A percentile compares a stretch with the other conserved stretches of the same genome.
Evolutionary conservation across 2,329 filamentous ascomycete genomes (phyloP).

Genomic region (Capronia coronata): DNA sequence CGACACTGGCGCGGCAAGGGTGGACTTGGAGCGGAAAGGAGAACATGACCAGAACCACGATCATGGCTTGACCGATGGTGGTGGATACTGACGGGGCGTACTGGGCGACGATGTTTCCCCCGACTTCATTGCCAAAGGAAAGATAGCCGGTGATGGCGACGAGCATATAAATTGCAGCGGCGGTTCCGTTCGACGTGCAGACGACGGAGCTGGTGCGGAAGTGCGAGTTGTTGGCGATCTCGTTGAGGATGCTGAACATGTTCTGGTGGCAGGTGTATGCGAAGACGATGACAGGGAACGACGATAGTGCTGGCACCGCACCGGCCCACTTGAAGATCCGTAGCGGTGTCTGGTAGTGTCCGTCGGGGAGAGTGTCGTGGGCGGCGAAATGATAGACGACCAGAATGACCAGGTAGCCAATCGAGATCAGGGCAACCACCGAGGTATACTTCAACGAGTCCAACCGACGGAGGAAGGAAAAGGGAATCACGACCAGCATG

Average conservation of each 20-base stretch:
- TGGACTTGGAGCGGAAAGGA: constrained; percentile 94
- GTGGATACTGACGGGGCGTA: constrained; percentile 73
- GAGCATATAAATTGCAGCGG: constrained; percentile 79
- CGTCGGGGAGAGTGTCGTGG: constrained; percentile 65
- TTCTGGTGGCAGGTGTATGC: constrained; percentile 99
- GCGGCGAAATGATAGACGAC: constrained; percentile 85
- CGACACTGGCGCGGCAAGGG: constrained; percentile 88
- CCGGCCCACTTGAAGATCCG: constrained; percentile 73
- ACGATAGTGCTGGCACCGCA: constrained; percentile 69
- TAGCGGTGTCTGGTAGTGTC: constrained; percentile 57
- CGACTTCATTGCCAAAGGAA: constrained; percentile 83
- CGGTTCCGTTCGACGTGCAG: constrained; percentile 74
- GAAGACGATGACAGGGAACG: constrained; percentile 91
- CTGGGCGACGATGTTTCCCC: constrained; percentile 90
- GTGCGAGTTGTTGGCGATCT: constrained; percentile 79
- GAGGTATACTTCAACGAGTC: constrained; percentile 98
- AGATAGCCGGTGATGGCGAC: constrained; percentile 94
- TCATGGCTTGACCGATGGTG: constrained; percentile 89
- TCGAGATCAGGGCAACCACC: constrained; percentile 81
- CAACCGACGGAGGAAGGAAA: constrained; percentile 83
- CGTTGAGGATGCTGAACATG: constrained; percentile 98
- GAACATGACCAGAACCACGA: constrained; percentile 92
- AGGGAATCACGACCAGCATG: constrained; percentile 81
- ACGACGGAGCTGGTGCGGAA: constrained; percentile 73
- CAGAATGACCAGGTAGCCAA: constrained; percentile 85